Conservation (phyloP, 208 protist genomes). For the Acanthamoeba triangularis region DNA sequence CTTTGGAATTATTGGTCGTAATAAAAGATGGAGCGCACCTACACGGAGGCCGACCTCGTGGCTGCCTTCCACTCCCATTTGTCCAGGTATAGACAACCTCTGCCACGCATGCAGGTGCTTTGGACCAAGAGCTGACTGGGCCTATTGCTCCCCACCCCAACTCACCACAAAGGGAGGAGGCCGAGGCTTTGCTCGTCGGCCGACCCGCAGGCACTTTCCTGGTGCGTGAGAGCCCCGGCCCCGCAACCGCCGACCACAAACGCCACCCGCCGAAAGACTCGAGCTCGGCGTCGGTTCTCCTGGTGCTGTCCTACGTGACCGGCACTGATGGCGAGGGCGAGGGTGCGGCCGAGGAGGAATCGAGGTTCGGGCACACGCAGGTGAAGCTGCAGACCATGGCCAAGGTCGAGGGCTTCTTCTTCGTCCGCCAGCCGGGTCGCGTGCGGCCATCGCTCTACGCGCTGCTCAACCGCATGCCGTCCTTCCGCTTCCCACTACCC, state of each 20-base stretch:
- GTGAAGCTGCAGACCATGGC: not conserved
- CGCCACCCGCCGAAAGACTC: not conserved
- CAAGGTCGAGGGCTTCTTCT: not conserved
- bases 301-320: not conserved
- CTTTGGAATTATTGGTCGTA: no score
- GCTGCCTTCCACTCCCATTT: no score
- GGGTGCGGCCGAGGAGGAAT: not conserved
- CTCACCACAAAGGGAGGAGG: not conserved
- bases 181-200: not conserved
- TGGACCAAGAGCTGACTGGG: no score
- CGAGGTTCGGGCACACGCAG: not conserved
- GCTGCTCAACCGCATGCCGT: not conserved
- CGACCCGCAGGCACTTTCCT: not conserved
- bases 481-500: not conserved
- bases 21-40: no score
- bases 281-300: not conserved
- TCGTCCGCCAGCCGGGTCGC: not conserved
- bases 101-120: no score
- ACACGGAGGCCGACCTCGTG: no score
- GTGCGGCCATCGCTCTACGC: not conserved
- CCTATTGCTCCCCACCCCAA: no score
- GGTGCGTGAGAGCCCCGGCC: not conserved
- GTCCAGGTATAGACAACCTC: no score
- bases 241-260: not conserved
- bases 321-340: no score